phyloP scores from a whole-genome alignment of 768 basidiomycete species.

The Chalciporus piperatus region DNA sequence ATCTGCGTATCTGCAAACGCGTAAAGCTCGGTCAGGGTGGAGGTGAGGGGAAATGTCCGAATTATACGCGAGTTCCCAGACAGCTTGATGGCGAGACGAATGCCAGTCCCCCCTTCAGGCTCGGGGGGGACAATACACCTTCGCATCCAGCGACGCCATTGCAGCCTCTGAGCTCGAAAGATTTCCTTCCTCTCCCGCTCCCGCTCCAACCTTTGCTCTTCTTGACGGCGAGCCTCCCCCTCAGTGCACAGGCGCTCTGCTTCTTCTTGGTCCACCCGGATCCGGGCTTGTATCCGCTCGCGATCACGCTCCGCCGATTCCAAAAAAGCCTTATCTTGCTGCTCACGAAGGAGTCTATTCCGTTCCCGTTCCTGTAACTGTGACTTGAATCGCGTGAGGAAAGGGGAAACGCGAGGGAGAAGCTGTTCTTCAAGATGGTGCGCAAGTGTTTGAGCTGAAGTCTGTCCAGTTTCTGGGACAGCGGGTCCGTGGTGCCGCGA shows the following conservation, averaged over 20 bases:
- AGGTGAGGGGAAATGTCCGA: conserved; percentile 47
- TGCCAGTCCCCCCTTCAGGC: conserved; percentile 23
- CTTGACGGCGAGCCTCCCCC: conserved; percentile 28
- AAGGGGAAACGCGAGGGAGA: conserved; percentile 77
- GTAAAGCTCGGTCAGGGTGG: conserved; percentile 64
- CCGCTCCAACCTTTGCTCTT: conserved; percentile 35
- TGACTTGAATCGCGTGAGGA: conserved; percentile 59
- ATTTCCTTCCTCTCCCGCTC: conserved; percentile 37
- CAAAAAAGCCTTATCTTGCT: conserved; percentile 78
- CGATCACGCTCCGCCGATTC: conserved; percentile 64
- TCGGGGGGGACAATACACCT: conserved; percentile 40
- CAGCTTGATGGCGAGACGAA: conserved; percentile 54
- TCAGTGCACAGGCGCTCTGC: conserved; percentile 34
- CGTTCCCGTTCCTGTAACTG: conserved; percentile 48
- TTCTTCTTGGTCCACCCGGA: conserved; percentile 43
- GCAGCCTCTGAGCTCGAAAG: conserved; percentile 39
- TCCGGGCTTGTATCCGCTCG: conserved; percentile 59
- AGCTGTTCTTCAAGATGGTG: conserved; percentile 69
- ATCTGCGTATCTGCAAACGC: conserved; percentile 67
- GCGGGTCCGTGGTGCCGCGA: conserved; percentile 79
- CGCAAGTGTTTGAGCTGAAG: conserved; percentile 60
- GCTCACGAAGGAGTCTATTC: conserved; percentile 66
- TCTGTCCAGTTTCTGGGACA: conserved; percentile 47
- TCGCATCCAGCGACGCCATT: conserved; percentile 63
- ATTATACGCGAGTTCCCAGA: conserved; percentile 57